Conservation (phyloP, 2,329 filamentous ascomycete species). For the Mariannaea sp. region DNA sequence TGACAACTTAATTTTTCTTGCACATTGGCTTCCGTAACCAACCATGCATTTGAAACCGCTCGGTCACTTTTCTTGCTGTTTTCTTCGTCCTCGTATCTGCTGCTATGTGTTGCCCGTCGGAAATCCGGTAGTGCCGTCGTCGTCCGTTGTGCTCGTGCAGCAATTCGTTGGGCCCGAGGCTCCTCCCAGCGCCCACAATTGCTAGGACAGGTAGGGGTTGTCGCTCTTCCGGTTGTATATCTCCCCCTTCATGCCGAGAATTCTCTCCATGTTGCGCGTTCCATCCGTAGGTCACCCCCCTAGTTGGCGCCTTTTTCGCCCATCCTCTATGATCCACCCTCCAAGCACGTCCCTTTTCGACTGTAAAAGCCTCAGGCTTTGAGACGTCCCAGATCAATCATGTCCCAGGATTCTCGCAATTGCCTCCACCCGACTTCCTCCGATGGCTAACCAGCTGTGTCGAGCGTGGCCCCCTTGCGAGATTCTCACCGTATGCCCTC, state of each 20-base stretch:
- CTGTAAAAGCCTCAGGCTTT: slow-evolving; percentile 44
- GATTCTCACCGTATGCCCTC: slow-evolving; percentile 37
- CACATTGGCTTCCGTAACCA: neutral
- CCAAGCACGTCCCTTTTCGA: slow-evolving; percentile 39
- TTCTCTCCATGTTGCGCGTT: slow-evolving; percentile 37
- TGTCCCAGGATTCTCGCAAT: slow-evolving; percentile 34
- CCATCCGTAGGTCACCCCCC: slow-evolving; percentile 34
- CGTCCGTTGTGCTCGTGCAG: slow-evolving; percentile 29
- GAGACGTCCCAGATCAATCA: slow-evolving; percentile 38
- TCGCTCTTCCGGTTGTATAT: slow-evolving; percentile 34
- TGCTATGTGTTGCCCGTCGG: no score
- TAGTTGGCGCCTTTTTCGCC: slow-evolving; percentile 32
- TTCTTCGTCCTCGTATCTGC: slow-evolving; percentile 19
- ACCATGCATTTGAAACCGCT: neutral
- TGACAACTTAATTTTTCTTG: neutral
- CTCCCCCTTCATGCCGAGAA: slow-evolving; percentile 35
- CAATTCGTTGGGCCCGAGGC: slow-evolving; percentile 25
- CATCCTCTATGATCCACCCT: slow-evolving; percentile 44
- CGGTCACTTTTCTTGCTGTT: neutral
- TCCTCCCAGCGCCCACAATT: slow-evolving; percentile 22
- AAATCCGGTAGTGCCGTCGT: slow-evolving; percentile 37
- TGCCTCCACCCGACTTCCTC: slow-evolving; percentile 44
- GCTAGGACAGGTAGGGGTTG: slow-evolving; percentile 28
- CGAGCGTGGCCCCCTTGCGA: slow-evolving; percentile 28
- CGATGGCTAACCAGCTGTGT: slow-evolving; percentile 40